phyloP scores from a whole-genome alignment of 2,329 filamentous ascomycete genomes.

The Fusarium nygamai region DNA sequence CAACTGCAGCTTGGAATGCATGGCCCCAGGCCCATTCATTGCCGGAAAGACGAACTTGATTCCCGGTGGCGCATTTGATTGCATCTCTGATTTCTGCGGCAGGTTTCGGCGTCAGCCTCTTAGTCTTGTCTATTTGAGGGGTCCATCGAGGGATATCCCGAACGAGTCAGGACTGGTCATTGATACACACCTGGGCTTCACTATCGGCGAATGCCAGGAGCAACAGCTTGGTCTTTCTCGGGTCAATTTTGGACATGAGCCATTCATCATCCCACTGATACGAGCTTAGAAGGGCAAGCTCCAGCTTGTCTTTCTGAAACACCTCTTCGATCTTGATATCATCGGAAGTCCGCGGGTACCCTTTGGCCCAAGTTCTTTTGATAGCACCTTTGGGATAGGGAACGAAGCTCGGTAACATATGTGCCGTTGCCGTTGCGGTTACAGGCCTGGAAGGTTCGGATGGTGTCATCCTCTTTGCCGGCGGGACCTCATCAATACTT shows the following conservation, averaged over 20 bases:
- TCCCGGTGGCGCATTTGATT: slow-evolving; percentile 58
- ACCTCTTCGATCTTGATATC: slow-evolving; percentile 92
- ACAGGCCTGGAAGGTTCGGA: slow-evolving; percentile 11
- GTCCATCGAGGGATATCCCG: neutral
- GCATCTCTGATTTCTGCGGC: slow-evolving; percentile 57
- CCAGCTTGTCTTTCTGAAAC: slow-evolving; percentile 75
- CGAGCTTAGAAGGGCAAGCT: slow-evolving; percentile 84
- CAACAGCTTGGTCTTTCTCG: slow-evolving; percentile 67
- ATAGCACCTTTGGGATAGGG: slow-evolving; percentile 70
- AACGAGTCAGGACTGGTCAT: slow-evolving; percentile 11
- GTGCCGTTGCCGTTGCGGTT: neutral
- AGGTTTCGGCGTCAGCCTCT: slow-evolving; percentile 31
- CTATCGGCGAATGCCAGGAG: slow-evolving; percentile 66
- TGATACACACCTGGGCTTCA: slow-evolving; percentile 60
- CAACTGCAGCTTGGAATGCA: slow-evolving; percentile 96
- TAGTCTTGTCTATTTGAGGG: slow-evolving; percentile 6
- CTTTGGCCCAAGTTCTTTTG: slow-evolving; percentile 82
- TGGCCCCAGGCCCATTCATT: slow-evolving; percentile 78
- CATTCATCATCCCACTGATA: slow-evolving; percentile 88
- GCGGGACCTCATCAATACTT: slow-evolving; percentile 44
- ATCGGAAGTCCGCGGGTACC: slow-evolving; percentile 67
- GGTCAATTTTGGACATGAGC: slow-evolving; percentile 77
- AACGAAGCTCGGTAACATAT: slow-evolving; percentile 36
- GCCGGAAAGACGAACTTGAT: slow-evolving; percentile 83
- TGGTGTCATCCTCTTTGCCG: slow-evolving; percentile 39